phyloP scores from a whole-genome alignment of 768 basidiomycete species.

The Dioszegia crocea region DNA sequence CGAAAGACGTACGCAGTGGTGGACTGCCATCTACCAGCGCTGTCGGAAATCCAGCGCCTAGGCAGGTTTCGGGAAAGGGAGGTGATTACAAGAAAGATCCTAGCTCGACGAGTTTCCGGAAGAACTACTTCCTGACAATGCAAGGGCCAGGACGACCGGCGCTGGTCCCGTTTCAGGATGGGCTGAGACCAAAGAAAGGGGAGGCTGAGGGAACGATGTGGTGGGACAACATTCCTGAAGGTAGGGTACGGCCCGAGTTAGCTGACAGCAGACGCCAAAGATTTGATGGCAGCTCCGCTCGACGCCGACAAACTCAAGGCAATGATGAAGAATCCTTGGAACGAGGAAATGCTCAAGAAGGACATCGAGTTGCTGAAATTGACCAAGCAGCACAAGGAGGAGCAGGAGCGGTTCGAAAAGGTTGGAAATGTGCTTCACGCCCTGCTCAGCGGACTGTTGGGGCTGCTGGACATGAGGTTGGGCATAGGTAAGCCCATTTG shows the following conservation, averaged over 20 bases:
- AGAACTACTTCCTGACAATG: conserved; percentile 50
- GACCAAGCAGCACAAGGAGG: conserved; percentile 30
- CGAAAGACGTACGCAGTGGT: conserved; percentile 26
- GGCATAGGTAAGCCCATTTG: conserved; percentile 26
- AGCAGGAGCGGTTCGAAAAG: conserved; percentile 46
- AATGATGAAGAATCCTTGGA: conserved; percentile 36
- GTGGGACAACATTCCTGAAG: conserved; percentile 49
- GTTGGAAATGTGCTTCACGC: conserved; percentile 46
- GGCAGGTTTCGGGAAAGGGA: conserved; percentile 28
- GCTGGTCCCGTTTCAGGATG: conserved; percentile 48
- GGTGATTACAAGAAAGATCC: conserved; percentile 32
- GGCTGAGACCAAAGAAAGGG: conserved; percentile 40
- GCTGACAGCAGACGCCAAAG: conserved; percentile 25
- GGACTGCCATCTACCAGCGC: conserved; percentile 17
- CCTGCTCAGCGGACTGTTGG: conserved; percentile 42
- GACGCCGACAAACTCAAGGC: conserved; percentile 40
- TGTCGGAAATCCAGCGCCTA: conserved; percentile 29
- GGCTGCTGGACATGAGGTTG: conserved; percentile 42
- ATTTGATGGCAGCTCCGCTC: conserved; percentile 41
- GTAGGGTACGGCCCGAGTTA: conserved; percentile 17
- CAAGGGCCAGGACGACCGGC: conserved; percentile 49
- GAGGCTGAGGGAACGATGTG: conserved; percentile 45
- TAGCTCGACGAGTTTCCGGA: conserved; percentile 25
- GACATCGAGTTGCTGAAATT: conserved; percentile 45
- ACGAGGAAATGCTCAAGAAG: conserved; percentile 31